phyloP scores from a whole-genome alignment of 768 basidiomycete genomes.

The Tricholoma matsutake region DNA sequence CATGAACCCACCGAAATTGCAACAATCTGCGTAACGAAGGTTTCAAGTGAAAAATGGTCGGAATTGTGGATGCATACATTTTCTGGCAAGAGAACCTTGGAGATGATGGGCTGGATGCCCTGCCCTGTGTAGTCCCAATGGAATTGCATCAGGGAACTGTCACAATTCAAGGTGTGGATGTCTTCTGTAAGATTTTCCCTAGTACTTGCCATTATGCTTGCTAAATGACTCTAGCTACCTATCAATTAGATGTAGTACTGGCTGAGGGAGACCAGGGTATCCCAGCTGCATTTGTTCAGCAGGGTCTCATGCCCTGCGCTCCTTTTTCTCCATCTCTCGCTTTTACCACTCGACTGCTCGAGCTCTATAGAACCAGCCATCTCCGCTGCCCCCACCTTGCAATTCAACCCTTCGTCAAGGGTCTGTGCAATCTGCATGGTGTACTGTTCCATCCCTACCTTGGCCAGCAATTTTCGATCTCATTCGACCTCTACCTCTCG shows the following conservation, averaged over 20 bases:
- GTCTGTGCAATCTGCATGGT: constrained; percentile 26
- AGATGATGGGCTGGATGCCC: not conserved
- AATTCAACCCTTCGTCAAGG: constrained; percentile 25
- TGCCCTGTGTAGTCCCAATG: no score
- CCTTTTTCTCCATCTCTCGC: constrained; percentile 18
- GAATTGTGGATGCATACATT: constrained; percentile 9
- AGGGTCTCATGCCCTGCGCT: constrained; percentile 24
- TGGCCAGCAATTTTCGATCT: constrained; percentile 20
- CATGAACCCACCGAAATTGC: not conserved
- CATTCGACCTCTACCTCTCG: constrained; percentile 23
- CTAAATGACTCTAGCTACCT: not conserved
- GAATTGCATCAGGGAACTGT: not conserved
- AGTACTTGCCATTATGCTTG: not conserved
- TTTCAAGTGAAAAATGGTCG: constrained; percentile 4
- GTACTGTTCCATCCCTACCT: constrained; percentile 17
- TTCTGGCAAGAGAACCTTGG: constrained; percentile 7
- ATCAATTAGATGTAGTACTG: not conserved
- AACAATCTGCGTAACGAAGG: not conserved
- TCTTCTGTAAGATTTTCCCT: constrained; percentile 2
- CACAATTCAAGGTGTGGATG: constrained; percentile 1
- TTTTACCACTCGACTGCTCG: constrained; percentile 19
- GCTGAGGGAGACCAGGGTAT: constrained; percentile 1
- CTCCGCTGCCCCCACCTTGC: constrained; percentile 24
- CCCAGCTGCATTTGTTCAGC: constrained; percentile 15
- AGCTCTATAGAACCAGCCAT: constrained; percentile 17